Evolutionary conservation across 768 basidiomycete genomes (phyloP).

Genomic region (Mycena crocata): DNA sequence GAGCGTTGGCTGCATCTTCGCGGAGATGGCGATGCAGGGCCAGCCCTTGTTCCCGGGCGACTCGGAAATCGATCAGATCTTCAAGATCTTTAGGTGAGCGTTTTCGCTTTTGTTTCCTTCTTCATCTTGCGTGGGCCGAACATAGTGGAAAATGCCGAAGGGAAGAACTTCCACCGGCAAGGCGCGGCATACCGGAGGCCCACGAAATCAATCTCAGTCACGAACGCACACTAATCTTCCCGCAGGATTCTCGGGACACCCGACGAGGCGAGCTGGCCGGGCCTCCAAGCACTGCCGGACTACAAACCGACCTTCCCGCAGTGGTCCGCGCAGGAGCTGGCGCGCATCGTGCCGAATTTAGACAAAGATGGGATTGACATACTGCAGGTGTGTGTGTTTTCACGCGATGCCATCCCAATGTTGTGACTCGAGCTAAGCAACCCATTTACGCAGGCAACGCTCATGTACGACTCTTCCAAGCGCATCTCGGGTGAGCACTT

Average conservation of each 20-base stretch:
- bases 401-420: too few relatives aligned
- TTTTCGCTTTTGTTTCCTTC: too few relatives aligned
- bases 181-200: too few relatives aligned
- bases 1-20: slow-evolving; percentile 98
- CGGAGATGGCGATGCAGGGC: slow-evolving; percentile 97
- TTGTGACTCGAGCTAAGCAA: too few relatives aligned
- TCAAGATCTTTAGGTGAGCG: slow-evolving; percentile 94
- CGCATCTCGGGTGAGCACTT: slow-evolving; percentile 84
- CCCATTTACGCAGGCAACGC: slow-evolving; percentile 61
- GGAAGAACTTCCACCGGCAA: too few relatives aligned
- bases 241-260: slow-evolving; percentile 95
- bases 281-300: slow-evolving; percentile 87
- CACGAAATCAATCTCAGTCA: too few relatives aligned
- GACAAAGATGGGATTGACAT: slow-evolving; percentile 86
- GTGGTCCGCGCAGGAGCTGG: slow-evolving; percentile 86
- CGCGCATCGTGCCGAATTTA: slow-evolving; percentile 71
- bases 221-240: neutral
- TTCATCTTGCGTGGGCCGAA: too few relatives aligned
- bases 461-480: slow-evolving; percentile 90
- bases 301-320: slow-evolving; percentile 98
- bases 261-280: slow-evolving; percentile 91
- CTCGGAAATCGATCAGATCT: slow-evolving; percentile 99
- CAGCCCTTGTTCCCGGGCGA: slow-evolving; percentile 96
- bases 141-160: too few relatives aligned
- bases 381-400: slow-evolving; percentile 77